Evolutionary conservation across 768 basidiomycete genomes (phyloP).

Genomic region (Peribolospora baueri): DNA sequence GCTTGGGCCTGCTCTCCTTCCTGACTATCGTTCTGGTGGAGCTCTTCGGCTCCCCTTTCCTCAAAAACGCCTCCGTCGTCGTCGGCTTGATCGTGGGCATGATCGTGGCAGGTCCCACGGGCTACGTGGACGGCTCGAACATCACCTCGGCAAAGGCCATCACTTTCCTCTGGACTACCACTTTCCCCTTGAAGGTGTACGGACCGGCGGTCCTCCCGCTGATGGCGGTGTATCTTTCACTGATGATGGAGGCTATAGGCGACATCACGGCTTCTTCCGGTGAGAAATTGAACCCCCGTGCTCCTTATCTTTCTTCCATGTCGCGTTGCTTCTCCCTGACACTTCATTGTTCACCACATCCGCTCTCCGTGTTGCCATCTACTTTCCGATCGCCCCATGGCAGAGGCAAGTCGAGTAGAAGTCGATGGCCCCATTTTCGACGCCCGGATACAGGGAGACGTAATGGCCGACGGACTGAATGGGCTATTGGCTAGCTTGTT

Average conservation of each 20-base stretch:
- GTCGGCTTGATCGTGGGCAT: slow-evolving; percentile 31
- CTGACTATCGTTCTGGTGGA: slow-evolving; percentile 51
- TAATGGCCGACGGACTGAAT: slow-evolving; percentile 55
- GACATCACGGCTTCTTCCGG: slow-evolving; percentile 29
- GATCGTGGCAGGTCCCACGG: slow-evolving; percentile 53
- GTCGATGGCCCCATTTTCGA: slow-evolving; percentile 58
- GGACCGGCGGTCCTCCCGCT: slow-evolving; percentile 39
- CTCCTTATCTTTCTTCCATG: background rate
- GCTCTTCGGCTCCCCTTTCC: slow-evolving; percentile 59
- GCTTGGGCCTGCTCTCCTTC: slow-evolving; percentile 66
- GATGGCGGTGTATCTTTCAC: slow-evolving; percentile 43
- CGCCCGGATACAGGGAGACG: slow-evolving; percentile 55
- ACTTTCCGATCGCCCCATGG: too few species aligned
- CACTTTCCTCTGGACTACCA: slow-evolving; percentile 37
- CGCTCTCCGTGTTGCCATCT: slow-evolving; percentile 4
- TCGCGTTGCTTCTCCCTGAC: too few species aligned
- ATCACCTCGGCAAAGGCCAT: slow-evolving; percentile 48
- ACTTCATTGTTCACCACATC: background rate
- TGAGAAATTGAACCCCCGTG: too few species aligned
- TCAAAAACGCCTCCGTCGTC: slow-evolving; percentile 33
- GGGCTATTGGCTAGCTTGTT: slow-evolving; percentile 57
- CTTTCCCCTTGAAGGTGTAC: slow-evolving; percentile 52
- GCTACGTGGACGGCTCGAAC: slow-evolving; percentile 44
- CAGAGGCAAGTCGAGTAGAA: slow-evolving; percentile 50
- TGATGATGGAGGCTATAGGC: slow-evolving; percentile 63